Evolutionary conservation across 805 yeast genomes (phyloP), one percentile per base, ranked within the genome.

Genomic region (Starmerella roubikii): DNA sequence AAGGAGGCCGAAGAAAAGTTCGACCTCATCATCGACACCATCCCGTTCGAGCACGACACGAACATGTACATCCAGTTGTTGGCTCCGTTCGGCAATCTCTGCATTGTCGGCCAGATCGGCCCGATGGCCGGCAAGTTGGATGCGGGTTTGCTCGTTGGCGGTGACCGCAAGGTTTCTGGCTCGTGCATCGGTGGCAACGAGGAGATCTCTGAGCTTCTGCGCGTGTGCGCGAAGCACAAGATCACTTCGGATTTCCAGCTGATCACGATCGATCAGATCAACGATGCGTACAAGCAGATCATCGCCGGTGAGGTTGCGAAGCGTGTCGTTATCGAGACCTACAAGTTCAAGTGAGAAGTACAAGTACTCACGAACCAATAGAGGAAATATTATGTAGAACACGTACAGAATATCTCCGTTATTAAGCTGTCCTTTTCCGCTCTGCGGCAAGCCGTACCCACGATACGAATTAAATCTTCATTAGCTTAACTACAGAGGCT

Each of bases 171-270:
- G 8, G n/a, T 48, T 2, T 23, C 45, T 35, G 65, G 79, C 8
- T 75, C 84, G 13, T 64, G 66, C 40, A 61, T 61, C 71, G 56
- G 91, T 75, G 68, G 77, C 35, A 74, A 74, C 56, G 57, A 57
- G 37, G 86, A 78, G 60, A 78, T 78, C 48, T 54, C 65, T 32
- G 78, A 76, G 49, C 70, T 81, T 74, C 65, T 80, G 50, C 62
- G 73, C 30, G 54, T 79, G 43, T 80, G 85, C 18, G 72, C 71
- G 17, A 66, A 74, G 49, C 65, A 75, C 49, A 59, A 65, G 27
- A 64, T 78, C 52, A 64, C 62, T 43, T 73, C 82, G 17, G 75
- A 80, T 78, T 65, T 71, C 41, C 81, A 77, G 58, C 61, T 65
- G 21, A 60, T 78, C 38, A 71, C 72, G 21, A 66, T 77, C 58